Evolutionary conservation across 495 filamentous ascomycete species (phyloP).

Genomic region (Daldinia concentrica): DNA sequence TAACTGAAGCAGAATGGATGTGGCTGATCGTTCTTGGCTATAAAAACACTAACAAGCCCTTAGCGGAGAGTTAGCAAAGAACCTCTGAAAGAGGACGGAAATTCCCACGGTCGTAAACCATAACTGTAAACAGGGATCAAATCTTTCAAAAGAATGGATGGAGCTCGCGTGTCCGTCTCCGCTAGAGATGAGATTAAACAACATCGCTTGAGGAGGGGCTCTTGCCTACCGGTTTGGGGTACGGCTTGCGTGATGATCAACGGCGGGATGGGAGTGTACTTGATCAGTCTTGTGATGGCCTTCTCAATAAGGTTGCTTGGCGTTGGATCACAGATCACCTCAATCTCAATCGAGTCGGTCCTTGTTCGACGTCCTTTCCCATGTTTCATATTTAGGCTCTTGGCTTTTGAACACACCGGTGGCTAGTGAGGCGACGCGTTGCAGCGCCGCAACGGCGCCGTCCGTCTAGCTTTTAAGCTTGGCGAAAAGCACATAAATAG

Average conservation of each 20-base stretch:
- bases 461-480: constrained; percentile 23
- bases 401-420: not conserved
- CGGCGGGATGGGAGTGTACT: constrained; percentile 7
- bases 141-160: constrained; percentile 13
- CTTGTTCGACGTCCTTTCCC: constrained; percentile 20
- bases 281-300: constrained; percentile 19
- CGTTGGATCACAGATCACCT: constrained; percentile 29
- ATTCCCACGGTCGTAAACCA: not conserved
- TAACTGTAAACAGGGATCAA: not conserved
- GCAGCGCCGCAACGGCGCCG: constrained; percentile 14
- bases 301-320: constrained; percentile 31
- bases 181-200: not conserved
- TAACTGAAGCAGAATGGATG: constrained; percentile 13
- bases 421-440: constrained; percentile 22
- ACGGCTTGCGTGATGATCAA: not conserved
- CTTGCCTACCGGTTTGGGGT: not conserved
- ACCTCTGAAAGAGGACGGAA: constrained; percentile 12
- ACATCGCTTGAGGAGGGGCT: constrained; percentile 2
- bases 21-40: constrained; percentile 26
- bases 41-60: constrained; percentile 3
- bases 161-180: constrained; percentile 13
- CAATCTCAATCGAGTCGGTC: constrained; percentile 28
- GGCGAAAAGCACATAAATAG: constrained; percentile 11
- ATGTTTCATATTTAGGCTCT: constrained; percentile 36
- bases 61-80: constrained; percentile 8